Evolutionary conservation across 2,329 filamentous ascomycete species (phyloP).

Genomic region (Talaromyces sp.): DNA sequence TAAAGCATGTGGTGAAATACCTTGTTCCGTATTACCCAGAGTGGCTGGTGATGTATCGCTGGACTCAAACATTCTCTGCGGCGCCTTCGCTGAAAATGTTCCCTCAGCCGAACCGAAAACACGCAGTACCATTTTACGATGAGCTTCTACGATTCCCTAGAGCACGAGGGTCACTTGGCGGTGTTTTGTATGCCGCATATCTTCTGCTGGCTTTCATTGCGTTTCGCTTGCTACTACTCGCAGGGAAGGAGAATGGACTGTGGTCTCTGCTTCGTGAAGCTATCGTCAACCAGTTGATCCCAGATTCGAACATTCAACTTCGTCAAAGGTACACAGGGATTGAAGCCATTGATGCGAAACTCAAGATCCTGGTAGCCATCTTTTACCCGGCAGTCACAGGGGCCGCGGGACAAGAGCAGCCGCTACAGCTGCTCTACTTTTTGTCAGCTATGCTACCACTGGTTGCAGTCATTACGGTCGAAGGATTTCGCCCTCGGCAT

Average conservation of each 20-base stretch:
- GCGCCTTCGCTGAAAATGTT: neutral
- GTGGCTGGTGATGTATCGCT: neutral
- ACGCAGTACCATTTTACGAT: neutral
- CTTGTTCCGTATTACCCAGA: neutral
- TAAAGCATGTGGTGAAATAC: conserved; percentile 11
- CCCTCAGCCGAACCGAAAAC: neutral
- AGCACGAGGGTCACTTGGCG: neutral
- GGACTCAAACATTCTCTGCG: neutral
- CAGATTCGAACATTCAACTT: neutral
- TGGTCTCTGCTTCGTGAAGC: neutral
- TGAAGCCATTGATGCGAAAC: neutral
- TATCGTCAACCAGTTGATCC: neutral
- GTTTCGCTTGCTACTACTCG: neutral
- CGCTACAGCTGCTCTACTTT: conserved; percentile 11
- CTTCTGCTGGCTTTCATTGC: neutral
- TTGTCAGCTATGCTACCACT: conserved; percentile 12
- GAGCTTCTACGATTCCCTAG: neutral
- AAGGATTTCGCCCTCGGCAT: conserved; percentile 14
- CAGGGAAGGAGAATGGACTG: neutral
- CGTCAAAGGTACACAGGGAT: neutral
- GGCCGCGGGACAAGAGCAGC: neutral
- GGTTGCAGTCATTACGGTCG: conserved; percentile 14
- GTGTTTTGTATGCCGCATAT: neutral
- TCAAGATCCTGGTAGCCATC: neutral
- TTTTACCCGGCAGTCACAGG: neutral